A percentile compares a stretch with the other conserved stretches of the same genome.
These are phyloP conservation scores for Grosmannia penicillata DNA, from an alignment of 2,329 filamentous ascomycete species.

Conservation along the genomic window DNA sequence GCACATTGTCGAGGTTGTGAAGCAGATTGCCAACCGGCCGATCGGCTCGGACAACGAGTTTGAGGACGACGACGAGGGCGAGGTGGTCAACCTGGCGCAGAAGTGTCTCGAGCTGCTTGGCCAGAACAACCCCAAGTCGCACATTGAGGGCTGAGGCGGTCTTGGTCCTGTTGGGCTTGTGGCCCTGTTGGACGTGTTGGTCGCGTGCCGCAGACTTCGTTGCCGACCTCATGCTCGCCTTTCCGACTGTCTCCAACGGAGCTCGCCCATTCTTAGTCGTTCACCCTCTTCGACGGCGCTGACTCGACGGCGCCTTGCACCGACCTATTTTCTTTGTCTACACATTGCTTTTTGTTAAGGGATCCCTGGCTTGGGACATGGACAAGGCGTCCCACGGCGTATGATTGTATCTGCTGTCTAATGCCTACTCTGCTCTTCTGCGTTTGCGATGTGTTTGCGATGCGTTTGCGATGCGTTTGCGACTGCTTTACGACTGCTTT, in stretches of 20 bases:
- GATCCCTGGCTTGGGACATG: not conserved
- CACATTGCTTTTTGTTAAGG: not conserved
- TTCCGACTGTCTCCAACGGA: no score
- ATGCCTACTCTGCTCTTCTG: no score
- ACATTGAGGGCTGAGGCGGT: conserved; percentile 56
- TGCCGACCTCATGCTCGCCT: no score
- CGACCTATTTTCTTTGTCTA: conserved; percentile 5
- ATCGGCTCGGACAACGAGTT: conserved; percentile 77
- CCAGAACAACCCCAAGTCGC: conserved; percentile 58
- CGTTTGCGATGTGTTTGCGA: no score
- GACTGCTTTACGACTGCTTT: no score
- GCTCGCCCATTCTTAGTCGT: not conserved
- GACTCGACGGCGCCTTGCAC: not conserved
- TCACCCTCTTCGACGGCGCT: not conserved
- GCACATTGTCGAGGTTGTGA: conserved; percentile 84
- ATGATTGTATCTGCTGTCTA: conserved; percentile 2
- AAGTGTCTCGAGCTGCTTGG: conserved; percentile 78
- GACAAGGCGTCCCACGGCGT: no score
- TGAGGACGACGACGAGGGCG: conserved; percentile 80
- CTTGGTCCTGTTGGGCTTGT: not conserved
- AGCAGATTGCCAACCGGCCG: conserved; percentile 76
- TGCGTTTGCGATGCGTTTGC: no score
- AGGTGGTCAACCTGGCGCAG: conserved; percentile 82
- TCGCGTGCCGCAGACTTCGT: no score
- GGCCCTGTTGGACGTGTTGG: not conserved